A percentile compares a stretch with the other conserved stretches of the same genome.
Conservation (phyloP, 1,284 basidiomycete genomes). For the Leccinum fallax region DNA sequence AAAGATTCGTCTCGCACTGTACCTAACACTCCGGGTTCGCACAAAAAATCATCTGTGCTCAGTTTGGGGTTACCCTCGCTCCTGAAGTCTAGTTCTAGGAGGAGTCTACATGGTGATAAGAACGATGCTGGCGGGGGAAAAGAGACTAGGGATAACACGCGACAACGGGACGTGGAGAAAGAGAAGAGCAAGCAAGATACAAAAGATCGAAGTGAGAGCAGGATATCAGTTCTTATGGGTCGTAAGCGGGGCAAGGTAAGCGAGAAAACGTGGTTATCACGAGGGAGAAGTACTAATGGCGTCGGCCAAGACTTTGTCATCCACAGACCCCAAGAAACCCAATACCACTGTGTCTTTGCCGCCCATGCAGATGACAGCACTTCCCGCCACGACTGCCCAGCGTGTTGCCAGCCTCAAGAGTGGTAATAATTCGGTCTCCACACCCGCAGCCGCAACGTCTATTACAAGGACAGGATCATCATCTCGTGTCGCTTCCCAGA, state of each 20-base stretch:
- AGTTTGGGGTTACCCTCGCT: slow-evolving; percentile 79
- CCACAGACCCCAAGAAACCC: slow-evolving; percentile 74
- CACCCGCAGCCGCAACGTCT: slow-evolving; percentile 40
- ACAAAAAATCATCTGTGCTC: slow-evolving; percentile 76
- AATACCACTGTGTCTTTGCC: slow-evolving; percentile 72
- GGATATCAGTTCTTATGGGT: slow-evolving; percentile 86
- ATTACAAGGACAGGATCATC: slow-evolving; percentile 48
- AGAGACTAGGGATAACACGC: slow-evolving; percentile 46
- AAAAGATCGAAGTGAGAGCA: slow-evolving; percentile 82
- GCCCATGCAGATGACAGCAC: slow-evolving; percentile 84
- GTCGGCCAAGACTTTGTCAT: slow-evolving; percentile 74
- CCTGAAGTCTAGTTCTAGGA: slow-evolving; percentile 81
- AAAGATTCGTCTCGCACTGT: slow-evolving; percentile 56
- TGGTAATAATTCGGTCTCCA: slow-evolving; percentile 47
- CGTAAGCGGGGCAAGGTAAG: slow-evolving; percentile 90
- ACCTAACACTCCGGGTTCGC: slow-evolving; percentile 57
- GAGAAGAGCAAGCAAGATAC: slow-evolving; percentile 74
- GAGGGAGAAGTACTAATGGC: slow-evolving; percentile 17
- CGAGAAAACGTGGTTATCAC: slow-evolving; percentile 19
- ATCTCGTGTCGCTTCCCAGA: slow-evolving; percentile 71
- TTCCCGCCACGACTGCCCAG: slow-evolving; percentile 77
- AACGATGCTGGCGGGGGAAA: slow-evolving; percentile 54
- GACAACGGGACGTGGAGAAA: slow-evolving; percentile 52
- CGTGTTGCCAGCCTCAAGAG: slow-evolving; percentile 78
- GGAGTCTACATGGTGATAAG: slow-evolving; percentile 76